Base-by-base conservation (phyloP, 2,329 filamentous ascomycete genomes). In the Fusarium austroafricanum region DNA sequence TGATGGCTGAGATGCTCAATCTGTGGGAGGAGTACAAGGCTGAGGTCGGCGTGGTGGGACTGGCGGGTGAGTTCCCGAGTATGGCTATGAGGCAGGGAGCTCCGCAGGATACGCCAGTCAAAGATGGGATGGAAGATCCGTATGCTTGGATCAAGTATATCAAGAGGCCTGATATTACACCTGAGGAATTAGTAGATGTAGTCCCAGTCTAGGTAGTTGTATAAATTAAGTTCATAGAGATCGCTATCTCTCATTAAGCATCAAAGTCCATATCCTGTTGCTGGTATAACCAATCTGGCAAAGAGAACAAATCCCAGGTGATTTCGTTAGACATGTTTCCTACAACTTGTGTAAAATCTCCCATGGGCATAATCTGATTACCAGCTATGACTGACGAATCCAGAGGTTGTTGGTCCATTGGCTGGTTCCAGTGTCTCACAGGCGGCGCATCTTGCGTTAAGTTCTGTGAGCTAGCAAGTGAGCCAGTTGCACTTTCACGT, bases 1-100 rank as follows among this genome's bases (percentile, higher is more conserved):
- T 80, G 6, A 61, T 88, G 9, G 12, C 21, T 2, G 55, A 64
- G 17, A 45, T 67, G 44, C 14, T 67, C 4, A 28, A n/a, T 1
- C n/a, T 64, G 1, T 61, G 60, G 63, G 63, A 64, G 11, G 55
- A 67, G 37, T 67, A 67, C 11, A 64, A 53, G 10, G 40, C 33
- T 10, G 63, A 67, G 2, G 63, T 67, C 1, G 60, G 63, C 0
- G 63, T 67, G 12, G 60, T 64, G 6, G 63, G 63, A 0, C 10
- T 67, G 28, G 59, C 49, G 4, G 59, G 54, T 1, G 62, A 66
- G 20, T 55, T 40, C 6, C 20, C 43, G 6, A 35, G 31, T 10
- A 6, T 60, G n/a, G 43, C 47, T 31, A 7, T n/a, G 4, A 45
- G 29, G 6, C 43, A 45, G 14, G 43, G 43, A 1, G 12, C 43